Evolutionary conservation across 768 basidiomycete species (phyloP), one percentile per base, ranked within the genome.

Genomic region (Agrocybe chaxingu): DNA sequence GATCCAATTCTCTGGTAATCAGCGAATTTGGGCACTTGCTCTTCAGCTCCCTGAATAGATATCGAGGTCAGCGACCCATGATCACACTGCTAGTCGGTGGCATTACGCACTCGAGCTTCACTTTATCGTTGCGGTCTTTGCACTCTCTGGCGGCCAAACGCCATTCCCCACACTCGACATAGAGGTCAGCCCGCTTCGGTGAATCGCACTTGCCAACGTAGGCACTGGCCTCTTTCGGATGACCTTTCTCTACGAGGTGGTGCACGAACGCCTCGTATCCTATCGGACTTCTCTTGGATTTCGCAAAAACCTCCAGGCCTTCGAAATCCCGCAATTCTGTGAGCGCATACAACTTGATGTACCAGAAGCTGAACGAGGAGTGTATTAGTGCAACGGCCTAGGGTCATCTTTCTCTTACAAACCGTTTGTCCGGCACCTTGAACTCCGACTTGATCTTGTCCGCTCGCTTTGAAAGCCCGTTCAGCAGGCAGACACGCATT

Each of bases 371-470:
- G 56, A 33, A 49, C 48, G 37, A 29, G 34, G 38, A 16, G 16
- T 16, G 16, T 16, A 41, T 29, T 19, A 45, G 7, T 36, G 11
- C 18, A 40, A 11, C 19, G 18, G 47, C 16, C 32, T 42, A n/a
- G 37, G 47, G 38, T 19, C 4, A 47, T 7, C 16, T 32, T 12
- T 42, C 47, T 30, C 39, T 35, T 39, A 61, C 79, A 29, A 46
- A 93, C 94, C 96, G 77, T 72, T 95, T 98, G 63, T 98, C 97
- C 0, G 93, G 82, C 1, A 99, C 90, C 63, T 89, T 95, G 75
- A 92, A 98, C 56, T 98, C 96, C 1, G 76, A 74, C 63, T 88
- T 86, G 52, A 96, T 67, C 62, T 87, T 92, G 61, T 99, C 97
- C 0, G 94, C 97, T 51, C 84, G 79, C 70, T 95, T 98, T 13